phyloP scores from a whole-genome alignment of 2,329 filamentous ascomycete genomes.

The Exophiala sp. region DNA sequence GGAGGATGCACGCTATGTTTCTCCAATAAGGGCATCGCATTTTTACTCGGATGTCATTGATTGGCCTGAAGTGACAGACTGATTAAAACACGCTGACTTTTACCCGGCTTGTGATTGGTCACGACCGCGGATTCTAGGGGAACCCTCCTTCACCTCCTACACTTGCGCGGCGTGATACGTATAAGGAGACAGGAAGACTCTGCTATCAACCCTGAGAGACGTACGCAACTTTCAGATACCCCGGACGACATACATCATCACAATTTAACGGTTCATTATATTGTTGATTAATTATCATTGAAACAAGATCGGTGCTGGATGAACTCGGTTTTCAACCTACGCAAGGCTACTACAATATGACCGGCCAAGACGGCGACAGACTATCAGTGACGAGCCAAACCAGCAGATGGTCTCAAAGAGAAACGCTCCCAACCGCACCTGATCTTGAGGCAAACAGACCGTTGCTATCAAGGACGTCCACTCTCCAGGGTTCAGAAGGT shows the following conservation, averaged over 20 bases:
- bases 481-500: slow-evolving; percentile 8
- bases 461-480: slow-evolving; percentile 18
- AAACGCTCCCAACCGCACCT: slow-evolving; percentile 19
- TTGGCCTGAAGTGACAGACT: not conserved
- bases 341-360: slow-evolving; percentile 1
- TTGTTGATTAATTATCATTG: too few species aligned
- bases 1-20: not conserved
- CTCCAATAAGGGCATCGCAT: not conserved
- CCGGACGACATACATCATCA: not conserved
- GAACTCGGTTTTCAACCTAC: too few species aligned
- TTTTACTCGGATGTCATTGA: not conserved
- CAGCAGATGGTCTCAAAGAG: slow-evolving; percentile 2
- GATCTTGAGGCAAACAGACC: slow-evolving; percentile 21
- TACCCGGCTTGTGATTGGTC: slow-evolving; percentile 10
- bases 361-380: not conserved
- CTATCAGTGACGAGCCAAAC: slow-evolving; percentile 1
- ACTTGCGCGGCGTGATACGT: not conserved
- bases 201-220: too few species aligned
- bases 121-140: not conserved
- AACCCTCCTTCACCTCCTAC: not conserved
- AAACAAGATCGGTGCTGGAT: not conserved
- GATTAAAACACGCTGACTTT: slow-evolving; percentile 10
- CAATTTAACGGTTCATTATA: not conserved
- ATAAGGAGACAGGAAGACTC: not conserved
- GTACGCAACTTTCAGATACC: too few species aligned